Conservation (phyloP, 2,329 filamentous ascomycete species). For the Fusarium anguioides region DNA sequence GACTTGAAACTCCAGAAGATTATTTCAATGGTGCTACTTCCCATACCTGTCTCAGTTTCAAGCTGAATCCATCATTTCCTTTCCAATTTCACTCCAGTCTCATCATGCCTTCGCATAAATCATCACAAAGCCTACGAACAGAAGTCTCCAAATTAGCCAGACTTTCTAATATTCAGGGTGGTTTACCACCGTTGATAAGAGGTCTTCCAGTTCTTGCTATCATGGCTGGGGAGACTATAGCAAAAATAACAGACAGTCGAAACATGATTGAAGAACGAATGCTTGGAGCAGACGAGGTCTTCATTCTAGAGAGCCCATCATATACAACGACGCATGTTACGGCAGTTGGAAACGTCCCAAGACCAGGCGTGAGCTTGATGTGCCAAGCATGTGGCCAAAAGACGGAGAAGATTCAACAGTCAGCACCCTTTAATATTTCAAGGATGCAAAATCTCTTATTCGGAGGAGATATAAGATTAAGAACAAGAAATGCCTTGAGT, state of each 20-base stretch:
- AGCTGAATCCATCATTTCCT: background rate
- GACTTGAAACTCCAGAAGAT: background rate
- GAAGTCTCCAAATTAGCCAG: slow-evolving; percentile 34
- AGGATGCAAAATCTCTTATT: accelerated
- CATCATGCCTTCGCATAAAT: slow-evolving; percentile 8
- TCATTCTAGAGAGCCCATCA: slow-evolving; percentile 7
- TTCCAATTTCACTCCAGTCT: accelerated
- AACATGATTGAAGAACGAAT: slow-evolving; percentile 35
- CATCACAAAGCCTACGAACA: slow-evolving; percentile 12
- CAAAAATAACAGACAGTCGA: slow-evolving; percentile 17
- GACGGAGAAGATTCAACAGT: accelerated
- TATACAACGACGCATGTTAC: accelerated
- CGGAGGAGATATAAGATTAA: accelerated
- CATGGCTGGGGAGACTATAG: slow-evolving; percentile 29
- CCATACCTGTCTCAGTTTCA: background rate
- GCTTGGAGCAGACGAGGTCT: slow-evolving; percentile 17
- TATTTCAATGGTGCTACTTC: background rate
- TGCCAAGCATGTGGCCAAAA: slow-evolving; percentile 5
- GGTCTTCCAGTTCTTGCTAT: slow-evolving; percentile 33
- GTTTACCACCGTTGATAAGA: slow-evolving; percentile 31
- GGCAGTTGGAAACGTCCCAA: background rate
- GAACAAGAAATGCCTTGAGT: background rate
- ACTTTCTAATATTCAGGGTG: slow-evolving; percentile 35
- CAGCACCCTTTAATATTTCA: background rate
- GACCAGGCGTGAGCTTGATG: slow-evolving; percentile 11